Evolutionary conservation across 1,284 basidiomycete genomes (phyloP).

Genomic region (Chondrostereum purpureum): DNA sequence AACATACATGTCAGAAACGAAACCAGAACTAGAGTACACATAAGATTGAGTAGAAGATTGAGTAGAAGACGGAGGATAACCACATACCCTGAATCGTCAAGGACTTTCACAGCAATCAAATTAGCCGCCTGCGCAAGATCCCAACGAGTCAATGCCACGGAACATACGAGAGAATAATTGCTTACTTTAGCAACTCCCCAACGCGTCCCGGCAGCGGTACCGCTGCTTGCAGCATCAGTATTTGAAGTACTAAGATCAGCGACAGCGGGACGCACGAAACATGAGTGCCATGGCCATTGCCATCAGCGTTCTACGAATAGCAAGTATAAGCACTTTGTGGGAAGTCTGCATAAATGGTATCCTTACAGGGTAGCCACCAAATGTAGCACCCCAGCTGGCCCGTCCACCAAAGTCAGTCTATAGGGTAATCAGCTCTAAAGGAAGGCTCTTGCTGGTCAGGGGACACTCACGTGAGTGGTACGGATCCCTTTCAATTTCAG

Average conservation of each 20-base stretch:
- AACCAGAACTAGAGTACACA: too few species aligned
- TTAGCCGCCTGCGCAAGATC: slow-evolving; percentile 74
- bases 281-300: slow-evolving; percentile 72
- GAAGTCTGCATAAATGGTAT: slow-evolving; percentile 42
- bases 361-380: slow-evolving; percentile 70
- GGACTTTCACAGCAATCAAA: slow-evolving; percentile 95
- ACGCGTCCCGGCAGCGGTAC: slow-evolving; percentile 70
- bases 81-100: slow-evolving; percentile 89
- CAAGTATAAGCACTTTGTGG: not conserved
- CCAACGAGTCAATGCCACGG: too few species aligned
- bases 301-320: slow-evolving; percentile 63
- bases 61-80: too few species aligned
- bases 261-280: too few species aligned
- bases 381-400: slow-evolving; percentile 75
- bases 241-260: too few species aligned
- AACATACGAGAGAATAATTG: not conserved
- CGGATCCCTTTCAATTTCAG: slow-evolving; percentile 19
- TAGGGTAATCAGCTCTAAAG: not conserved
- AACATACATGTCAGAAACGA: too few species aligned
- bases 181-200: slow-evolving; percentile 88
- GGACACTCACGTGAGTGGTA: slow-evolving; percentile 19
- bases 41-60: too few species aligned
- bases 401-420: slow-evolving; percentile 79
- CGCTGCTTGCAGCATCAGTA: too few species aligned
- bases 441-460: not conserved